These are phyloP conservation scores for Clarkia xantiana DNA, from an alignment of 345 rosid species.

Conservation along the genomic window DNA sequence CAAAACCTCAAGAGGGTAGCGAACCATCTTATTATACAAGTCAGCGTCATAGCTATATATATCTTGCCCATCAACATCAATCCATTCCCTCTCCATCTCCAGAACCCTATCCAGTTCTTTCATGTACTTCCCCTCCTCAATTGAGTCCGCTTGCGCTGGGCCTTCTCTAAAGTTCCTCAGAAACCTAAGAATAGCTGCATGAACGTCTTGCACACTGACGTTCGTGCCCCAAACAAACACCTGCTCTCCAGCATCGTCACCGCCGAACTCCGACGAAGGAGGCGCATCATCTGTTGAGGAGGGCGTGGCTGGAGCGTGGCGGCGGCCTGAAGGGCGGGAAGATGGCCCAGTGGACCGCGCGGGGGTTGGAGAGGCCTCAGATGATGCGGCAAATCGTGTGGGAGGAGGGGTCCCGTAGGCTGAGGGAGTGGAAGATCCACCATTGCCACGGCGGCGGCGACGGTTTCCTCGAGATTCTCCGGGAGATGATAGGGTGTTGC, in stretches of 20 bases:
- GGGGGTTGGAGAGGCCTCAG: constrained; percentile 40
- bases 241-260: constrained; percentile 32
- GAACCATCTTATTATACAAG: constrained; percentile 72
- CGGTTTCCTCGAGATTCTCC: constrained; percentile 10
- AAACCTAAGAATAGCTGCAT: constrained; percentile 76
- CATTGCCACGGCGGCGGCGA: constrained; percentile 7
- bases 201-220: constrained; percentile 84
- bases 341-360: constrained; percentile 21
- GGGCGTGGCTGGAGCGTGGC: constrained; percentile 24
- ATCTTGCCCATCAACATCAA: constrained; percentile 80
- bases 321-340: constrained; percentile 19
- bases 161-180: constrained; percentile 67
- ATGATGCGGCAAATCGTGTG: constrained; percentile 18
- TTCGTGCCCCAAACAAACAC: constrained; percentile 96
- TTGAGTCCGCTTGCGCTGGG: constrained; percentile 19
- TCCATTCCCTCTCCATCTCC: constrained; percentile 82
- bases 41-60: constrained; percentile 74
- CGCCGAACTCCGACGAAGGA: constrained; percentile 56
- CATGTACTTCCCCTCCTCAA: constrained; percentile 82
- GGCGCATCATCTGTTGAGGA: constrained; percentile 35
- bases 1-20: constrained; percentile 84
- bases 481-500: constrained; percentile 48
- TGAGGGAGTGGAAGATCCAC: constrained; percentile 18
- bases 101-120: constrained; percentile 52
- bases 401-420: constrained; percentile 20